Conservation (phyloP, 768 basidiomycete species). For the Bullera alba region DNA sequence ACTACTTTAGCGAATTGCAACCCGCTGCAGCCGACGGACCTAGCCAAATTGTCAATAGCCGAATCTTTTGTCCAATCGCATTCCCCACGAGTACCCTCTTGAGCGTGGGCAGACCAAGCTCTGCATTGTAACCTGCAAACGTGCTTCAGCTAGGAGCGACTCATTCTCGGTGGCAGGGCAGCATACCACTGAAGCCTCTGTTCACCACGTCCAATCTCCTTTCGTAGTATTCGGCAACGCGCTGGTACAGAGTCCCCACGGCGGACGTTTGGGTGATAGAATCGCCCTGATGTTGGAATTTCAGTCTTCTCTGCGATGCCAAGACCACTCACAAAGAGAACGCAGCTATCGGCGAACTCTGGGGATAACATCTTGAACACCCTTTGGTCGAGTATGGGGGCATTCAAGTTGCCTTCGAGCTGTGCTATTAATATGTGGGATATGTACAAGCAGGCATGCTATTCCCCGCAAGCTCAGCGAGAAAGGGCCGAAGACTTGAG, state of each 20-base stretch:
- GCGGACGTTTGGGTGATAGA: conserved; percentile 39
- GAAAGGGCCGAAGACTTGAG: too few relatives aligned
- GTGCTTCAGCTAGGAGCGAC: conserved; percentile 55
- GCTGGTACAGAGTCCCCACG: conserved; percentile 58
- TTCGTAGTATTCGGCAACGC: conserved; percentile 66
- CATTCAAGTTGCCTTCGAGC: too few relatives aligned
- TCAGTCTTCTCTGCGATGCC: not conserved
- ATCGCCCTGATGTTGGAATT: conserved; percentile 32
- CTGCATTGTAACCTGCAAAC: conserved; percentile 7
- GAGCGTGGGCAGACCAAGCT: conserved; percentile 58
- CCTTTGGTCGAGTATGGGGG: too few relatives aligned
- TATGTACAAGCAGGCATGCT: too few relatives aligned
- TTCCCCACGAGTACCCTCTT: conserved; percentile 60
- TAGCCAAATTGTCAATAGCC: conserved; percentile 76
- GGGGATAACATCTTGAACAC: too few relatives aligned
- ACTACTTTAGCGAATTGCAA: not conserved
- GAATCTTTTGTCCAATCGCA: conserved; percentile 54
- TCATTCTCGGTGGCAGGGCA: not conserved
- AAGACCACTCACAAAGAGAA: not conserved
- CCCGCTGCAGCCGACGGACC: conserved; percentile 49
- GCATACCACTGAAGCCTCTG: conserved; percentile 58
- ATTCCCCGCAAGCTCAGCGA: too few relatives aligned
- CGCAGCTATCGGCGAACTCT: not conserved
- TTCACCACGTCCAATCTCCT: conserved; percentile 81
- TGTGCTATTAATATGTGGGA: too few relatives aligned